Conservation (phyloP, 306 rosid genomes). For the Cercis canadensis region DNA sequence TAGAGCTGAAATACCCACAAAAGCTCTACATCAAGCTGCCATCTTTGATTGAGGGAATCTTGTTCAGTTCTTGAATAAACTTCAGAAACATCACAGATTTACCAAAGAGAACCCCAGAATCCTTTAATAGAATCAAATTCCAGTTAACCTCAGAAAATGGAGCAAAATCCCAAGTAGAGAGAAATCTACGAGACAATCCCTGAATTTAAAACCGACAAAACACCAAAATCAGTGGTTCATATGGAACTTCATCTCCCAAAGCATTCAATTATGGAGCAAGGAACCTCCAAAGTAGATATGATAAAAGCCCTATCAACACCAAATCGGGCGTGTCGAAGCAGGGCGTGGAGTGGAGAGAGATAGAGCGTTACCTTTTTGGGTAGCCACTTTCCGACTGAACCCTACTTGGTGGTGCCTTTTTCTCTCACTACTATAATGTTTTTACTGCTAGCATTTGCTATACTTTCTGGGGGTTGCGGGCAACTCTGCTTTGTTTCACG, state of each 20-base stretch:
- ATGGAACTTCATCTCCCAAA: neutral
- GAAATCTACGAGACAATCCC: slow-evolving; percentile 28
- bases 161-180: slow-evolving; percentile 19
- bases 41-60: slow-evolving; percentile 14
- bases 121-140: slow-evolving; percentile 16
- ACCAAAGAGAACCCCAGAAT: slow-evolving; percentile 29
- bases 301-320: slow-evolving; percentile 53
- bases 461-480: slow-evolving; percentile 41
- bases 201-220: slow-evolving; percentile 24
- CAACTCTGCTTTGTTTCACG: slow-evolving; percentile 35
- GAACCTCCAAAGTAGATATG: slow-evolving; percentile 44
- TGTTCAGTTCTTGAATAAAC: slow-evolving; percentile 3
- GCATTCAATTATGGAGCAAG: slow-evolving; percentile 37
- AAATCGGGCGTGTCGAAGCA: slow-evolving; percentile 45
- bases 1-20: slow-evolving; percentile 12
- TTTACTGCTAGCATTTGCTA: slow-evolving; percentile 41
- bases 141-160: slow-evolving; percentile 24
- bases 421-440: slow-evolving; percentile 30
- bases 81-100: slow-evolving; percentile 19
- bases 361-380: slow-evolving; percentile 50
- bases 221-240: slow-evolving; percentile 29
- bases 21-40: slow-evolving; percentile 21
- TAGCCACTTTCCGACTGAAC: slow-evolving; percentile 79
- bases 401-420: slow-evolving; percentile 54
- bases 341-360: slow-evolving; percentile 31